Conservation (phyloP, 352 stramenopile species). For the Globisporangium cederbergense region DNA sequence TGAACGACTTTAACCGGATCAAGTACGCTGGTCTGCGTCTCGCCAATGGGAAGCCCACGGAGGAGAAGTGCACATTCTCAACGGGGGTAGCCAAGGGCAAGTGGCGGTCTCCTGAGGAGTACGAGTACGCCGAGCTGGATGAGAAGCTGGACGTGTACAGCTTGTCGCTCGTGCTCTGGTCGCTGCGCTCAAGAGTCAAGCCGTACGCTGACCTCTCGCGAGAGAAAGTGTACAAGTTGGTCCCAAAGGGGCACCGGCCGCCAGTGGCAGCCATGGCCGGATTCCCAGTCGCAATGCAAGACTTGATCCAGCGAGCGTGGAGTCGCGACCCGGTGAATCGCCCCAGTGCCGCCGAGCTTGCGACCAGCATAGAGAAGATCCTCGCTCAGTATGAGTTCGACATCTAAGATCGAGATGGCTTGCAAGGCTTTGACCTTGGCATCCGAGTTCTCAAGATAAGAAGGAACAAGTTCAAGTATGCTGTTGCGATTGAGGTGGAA, state of each 20-base stretch:
- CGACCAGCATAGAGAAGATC: conserved; percentile 49
- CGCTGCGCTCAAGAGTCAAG: conserved; percentile 45
- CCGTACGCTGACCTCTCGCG: conserved; percentile 38
- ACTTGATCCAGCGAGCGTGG: conserved; percentile 59
- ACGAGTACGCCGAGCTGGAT: conserved; percentile 35
- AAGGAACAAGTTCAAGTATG: background rate
- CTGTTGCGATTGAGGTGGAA: background rate
- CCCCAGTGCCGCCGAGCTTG: conserved; percentile 46
- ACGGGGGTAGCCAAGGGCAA: conserved; percentile 74
- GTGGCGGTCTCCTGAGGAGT: conserved; percentile 78
- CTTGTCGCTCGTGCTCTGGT: conserved; percentile 66
- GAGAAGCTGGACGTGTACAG: conserved; percentile 73
- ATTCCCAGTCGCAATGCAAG: conserved; percentile 62
- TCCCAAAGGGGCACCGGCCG: conserved; percentile 48
- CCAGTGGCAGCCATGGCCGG: conserved; percentile 41
- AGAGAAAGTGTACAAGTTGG: conserved; percentile 52
- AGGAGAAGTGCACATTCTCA: conserved; percentile 54
- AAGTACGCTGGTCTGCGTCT: conserved; percentile 57
- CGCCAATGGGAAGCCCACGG: conserved; percentile 28
- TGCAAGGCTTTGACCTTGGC: too few species aligned
- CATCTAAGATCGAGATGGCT: background rate
- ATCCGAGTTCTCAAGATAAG: background rate
- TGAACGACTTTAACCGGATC: conserved; percentile 85
- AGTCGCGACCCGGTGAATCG: conserved; percentile 41
- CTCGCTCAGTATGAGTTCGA: conserved; percentile 28